phyloP scores from a whole-genome alignment of 2,329 filamentous ascomycete species.

The Juglanconis sp. region DNA sequence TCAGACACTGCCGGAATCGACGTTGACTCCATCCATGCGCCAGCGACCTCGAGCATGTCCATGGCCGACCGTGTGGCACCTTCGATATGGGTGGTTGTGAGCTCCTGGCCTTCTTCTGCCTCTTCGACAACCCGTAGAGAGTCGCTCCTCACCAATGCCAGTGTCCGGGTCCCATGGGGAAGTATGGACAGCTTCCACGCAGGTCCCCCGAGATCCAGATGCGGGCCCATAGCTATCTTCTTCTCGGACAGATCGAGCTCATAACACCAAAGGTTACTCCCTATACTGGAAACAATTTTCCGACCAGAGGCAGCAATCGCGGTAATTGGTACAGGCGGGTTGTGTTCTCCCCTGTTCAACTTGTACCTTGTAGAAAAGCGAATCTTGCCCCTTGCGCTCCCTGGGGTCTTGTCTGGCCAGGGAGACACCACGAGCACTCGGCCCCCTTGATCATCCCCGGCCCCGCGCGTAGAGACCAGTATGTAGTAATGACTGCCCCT shows the following conservation, averaged over 20 bases:
- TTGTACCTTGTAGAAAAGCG: conserved; percentile 54
- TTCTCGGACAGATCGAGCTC: conserved; percentile 47
- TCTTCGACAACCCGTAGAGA: conserved; percentile 53
- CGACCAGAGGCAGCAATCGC: conserved; percentile 35
- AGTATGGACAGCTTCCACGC: conserved; percentile 33
- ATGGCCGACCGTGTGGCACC: conserved; percentile 39
- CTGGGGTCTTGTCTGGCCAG: conserved; percentile 28
- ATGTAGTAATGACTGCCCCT: conserved; percentile 61
- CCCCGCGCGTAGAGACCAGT: conserved; percentile 51
- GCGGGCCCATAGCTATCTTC: conserved; percentile 45
- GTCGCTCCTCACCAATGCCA: conserved; percentile 51
- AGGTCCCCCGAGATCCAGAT: conserved; percentile 49
- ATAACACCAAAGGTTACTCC: conserved; percentile 31
- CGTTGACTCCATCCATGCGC: conserved; percentile 21
- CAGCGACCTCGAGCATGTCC: conserved; percentile 46
- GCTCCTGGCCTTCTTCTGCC: background rate
- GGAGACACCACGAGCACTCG: conserved; percentile 55
- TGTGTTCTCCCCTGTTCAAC: conserved; percentile 35
- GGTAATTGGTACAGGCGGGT: conserved; percentile 42
- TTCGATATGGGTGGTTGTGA: conserved; percentile 39
- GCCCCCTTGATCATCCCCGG: conserved; percentile 32
- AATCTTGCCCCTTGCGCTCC: conserved; percentile 33
- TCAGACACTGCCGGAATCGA: conserved; percentile 12
- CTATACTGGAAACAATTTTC: conserved; percentile 20
- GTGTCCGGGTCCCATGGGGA: conserved; percentile 45